Base-by-base conservation (phyloP, 371 early-diverging fungal genomes). In the Lichtheimia ornata region DNA sequence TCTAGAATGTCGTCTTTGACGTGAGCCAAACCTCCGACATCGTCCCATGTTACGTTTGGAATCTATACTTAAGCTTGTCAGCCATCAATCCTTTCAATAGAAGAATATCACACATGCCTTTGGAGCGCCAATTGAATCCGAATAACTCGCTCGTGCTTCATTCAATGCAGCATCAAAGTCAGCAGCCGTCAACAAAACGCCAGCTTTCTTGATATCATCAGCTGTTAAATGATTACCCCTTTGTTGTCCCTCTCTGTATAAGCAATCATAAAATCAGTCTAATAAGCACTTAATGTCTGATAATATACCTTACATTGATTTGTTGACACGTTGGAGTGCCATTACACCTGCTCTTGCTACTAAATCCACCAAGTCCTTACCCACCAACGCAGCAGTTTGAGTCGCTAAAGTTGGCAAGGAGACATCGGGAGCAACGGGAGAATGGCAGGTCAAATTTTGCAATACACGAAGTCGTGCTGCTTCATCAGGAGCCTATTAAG, bases 1-100 rank as follows among this genome's bases (percentile, higher is more conserved):
- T 99, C 99, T 27, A 94, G 71, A 65, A 99, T 97, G 64, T 95
- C 96, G 63, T 93, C 90, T 72, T 99, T 99, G 50, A 99, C 99
- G 49, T 91, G 87, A 7, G 95, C 94, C 57, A 99, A 75, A 12
- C 99, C 99, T 59, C 99, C 99, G 22, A 99, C 96, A 77, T 99
- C 99, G 59, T 96, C 97, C 97, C 99, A 99, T 9, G 91, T 93
- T 18, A 99, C 96, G 52, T 88, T 90, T 5, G 98, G 97, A 58
- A 97, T 97, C 87, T 88, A 53, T 0, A 61, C 4, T 12, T 15
- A 17, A 14, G 17, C 53, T 17, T 20, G 28, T 50, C 14, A 28
- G 47, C 42, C 12, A 55, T 22, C 13, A 35, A 11, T 22, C 13
- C n/a, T 45, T 7, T 41, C 2, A 4, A 53, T 30, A 45, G 9